Conservation (phyloP, 2,329 filamentous ascomycete species). For the Drechslerella coelobrocha region DNA sequence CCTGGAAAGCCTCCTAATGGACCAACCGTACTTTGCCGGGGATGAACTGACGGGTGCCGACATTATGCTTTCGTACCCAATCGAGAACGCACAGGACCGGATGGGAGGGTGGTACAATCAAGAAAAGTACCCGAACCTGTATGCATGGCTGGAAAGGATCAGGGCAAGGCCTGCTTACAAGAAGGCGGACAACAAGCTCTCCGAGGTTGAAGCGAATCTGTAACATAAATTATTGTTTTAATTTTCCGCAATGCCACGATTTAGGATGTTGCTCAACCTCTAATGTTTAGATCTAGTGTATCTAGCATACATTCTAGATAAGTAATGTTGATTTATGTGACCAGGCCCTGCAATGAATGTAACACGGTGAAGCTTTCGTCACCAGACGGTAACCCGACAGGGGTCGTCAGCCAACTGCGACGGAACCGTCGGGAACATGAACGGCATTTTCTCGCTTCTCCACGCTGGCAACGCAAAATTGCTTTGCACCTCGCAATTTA, state of each 20-base stretch:
- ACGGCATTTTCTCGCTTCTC: constrained; percentile 13
- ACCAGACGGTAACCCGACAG: background rate
- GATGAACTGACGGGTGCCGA: constrained; percentile 53
- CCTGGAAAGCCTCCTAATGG: constrained; percentile 51
- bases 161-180: constrained; percentile 52
- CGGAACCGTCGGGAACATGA: constrained; percentile 41
- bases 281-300: too few species aligned
- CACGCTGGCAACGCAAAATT: constrained; percentile 37
- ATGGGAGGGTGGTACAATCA: constrained; percentile 43
- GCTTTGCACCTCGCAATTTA: background rate
- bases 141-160: constrained; percentile 51
- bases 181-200: constrained; percentile 41
- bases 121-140: constrained; percentile 52
- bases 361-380: background rate
- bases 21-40: constrained; percentile 50
- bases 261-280: too few species aligned
- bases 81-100: constrained; percentile 48
- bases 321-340: too few species aligned
- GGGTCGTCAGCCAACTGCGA: too few species aligned
- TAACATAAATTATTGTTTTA: background rate
- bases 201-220: constrained; percentile 26
- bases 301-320: too few species aligned
- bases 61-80: constrained; percentile 52
- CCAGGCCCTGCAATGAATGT: background rate
- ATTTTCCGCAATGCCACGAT: too few species aligned